A percentile compares a stretch with the other conserved stretches of the same genome.
Conservation (phyloP, 305 asterid species). For the Nicotiana rustica region DNA sequence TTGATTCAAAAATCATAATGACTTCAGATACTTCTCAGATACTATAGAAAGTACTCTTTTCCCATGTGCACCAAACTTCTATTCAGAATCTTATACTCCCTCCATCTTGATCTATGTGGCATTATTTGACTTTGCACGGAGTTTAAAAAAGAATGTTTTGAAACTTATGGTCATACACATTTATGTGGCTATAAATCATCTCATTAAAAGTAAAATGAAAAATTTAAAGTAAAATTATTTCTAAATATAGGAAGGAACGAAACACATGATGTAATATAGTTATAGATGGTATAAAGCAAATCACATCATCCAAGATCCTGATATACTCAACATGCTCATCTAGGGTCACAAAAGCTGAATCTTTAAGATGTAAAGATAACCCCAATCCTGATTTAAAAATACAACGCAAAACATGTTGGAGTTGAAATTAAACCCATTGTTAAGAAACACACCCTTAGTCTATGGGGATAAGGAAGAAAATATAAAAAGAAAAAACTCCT, state of each 20-base stretch:
- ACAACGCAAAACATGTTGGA: not conserved
- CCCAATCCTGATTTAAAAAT: not conserved
- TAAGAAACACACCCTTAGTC: not conserved
- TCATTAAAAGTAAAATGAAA: too few species aligned
- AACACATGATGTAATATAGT: not conserved
- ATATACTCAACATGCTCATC: not conserved
- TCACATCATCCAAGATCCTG: not conserved
- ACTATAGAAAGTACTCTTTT: not conserved
- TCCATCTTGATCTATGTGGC: too few species aligned
- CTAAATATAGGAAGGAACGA: too few species aligned
- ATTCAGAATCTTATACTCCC: not conserved
- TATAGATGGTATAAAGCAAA: not conserved
- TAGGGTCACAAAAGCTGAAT: not conserved
- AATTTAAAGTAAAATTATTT: too few species aligned
- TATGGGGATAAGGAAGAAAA: too few species aligned
- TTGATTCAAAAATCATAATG: not conserved
- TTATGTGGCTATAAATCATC: too few species aligned
- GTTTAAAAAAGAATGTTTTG: too few species aligned
- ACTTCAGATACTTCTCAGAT: not conserved
- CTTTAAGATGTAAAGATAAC: not conserved
- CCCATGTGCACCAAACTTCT: not conserved
- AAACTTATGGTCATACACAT: too few species aligned
- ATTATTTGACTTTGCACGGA: too few species aligned
- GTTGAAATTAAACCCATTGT: conserved; percentile 6
- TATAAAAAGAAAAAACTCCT: not conserved